These are phyloP conservation scores for Lepidium campestre DNA, from an alignment of 441 rosid species.

Conservation along the genomic window DNA sequence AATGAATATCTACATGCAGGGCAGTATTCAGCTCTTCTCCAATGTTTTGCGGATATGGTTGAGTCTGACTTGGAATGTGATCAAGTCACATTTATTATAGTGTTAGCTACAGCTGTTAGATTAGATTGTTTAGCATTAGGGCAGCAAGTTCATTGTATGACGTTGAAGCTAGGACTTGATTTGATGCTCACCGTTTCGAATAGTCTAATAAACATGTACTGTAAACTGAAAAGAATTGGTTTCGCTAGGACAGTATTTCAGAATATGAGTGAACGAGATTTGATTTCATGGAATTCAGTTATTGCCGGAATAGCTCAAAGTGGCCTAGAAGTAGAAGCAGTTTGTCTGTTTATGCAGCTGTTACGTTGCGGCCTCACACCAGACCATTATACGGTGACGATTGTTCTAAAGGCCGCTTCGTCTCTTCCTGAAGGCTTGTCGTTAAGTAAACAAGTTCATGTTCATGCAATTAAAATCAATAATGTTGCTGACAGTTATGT, in stretches of 20 bases:
- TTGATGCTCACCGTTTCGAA: conserved; percentile 28
- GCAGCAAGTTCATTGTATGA: conserved; percentile 36
- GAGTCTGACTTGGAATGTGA: conserved; percentile 30
- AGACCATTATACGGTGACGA: conserved; percentile 35
- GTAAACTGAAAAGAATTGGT: conserved; percentile 21
- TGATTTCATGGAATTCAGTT: conserved; percentile 44
- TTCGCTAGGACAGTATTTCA: conserved; percentile 26
- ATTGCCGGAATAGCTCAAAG: conserved; percentile 26
- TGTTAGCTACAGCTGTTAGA: conserved; percentile 31
- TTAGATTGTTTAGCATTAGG: conserved; percentile 28
- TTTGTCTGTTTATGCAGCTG: conserved; percentile 27
- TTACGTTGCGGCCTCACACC: conserved; percentile 29
- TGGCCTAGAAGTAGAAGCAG: conserved; percentile 31
- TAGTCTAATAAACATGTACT: conserved; percentile 37
- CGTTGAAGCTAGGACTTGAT: conserved; percentile 33
- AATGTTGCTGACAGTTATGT: conserved; percentile 32
- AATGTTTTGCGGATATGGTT: conserved; percentile 29
- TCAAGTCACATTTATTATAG: conserved; percentile 32
- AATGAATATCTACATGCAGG: conserved; percentile 23
- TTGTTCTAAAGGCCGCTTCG: conserved; percentile 35
- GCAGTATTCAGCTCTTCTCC: conserved; percentile 25
- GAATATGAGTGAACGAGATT: conserved; percentile 31
- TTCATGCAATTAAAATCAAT: conserved; percentile 32
- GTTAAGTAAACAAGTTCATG: conserved; percentile 36
- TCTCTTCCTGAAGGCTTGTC: conserved; percentile 31